Conservation (phyloP, 2,329 filamentous ascomycete species). For the Stagonosporopsis cucurbitacearum region DNA sequence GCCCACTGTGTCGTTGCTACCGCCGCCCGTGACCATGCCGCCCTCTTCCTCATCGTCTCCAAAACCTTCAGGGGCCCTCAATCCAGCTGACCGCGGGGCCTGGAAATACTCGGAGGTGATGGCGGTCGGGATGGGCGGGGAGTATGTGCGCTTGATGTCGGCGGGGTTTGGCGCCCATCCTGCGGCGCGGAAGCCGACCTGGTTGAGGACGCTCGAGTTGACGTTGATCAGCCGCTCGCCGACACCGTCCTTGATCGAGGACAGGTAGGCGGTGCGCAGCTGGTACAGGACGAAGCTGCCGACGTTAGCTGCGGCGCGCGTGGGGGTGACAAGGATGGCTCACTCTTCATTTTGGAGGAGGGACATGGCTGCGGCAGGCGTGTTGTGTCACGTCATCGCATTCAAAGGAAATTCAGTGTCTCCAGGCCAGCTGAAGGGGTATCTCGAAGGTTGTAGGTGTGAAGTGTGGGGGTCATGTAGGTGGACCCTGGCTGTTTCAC, state of each 20-base stretch:
- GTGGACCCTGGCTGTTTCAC: constrained; percentile 12
- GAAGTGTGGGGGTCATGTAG: constrained; percentile 21
- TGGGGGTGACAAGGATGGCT: constrained; percentile 18
- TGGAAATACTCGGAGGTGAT: constrained; percentile 86
- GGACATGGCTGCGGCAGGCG: constrained; percentile 45
- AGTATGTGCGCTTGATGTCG: constrained; percentile 82
- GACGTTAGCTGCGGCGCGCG: constrained; percentile 27
- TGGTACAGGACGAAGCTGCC: constrained; percentile 80
- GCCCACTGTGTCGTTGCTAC: constrained; percentile 70
- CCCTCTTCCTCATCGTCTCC: constrained; percentile 76
- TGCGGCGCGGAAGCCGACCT: constrained; percentile 80
- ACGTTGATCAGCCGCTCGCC: constrained; percentile 84
- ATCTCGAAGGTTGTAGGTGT: constrained; percentile 3
- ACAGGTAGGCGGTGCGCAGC: constrained; percentile 79
- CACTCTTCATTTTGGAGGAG: constrained; percentile 56
- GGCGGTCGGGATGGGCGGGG: constrained; percentile 82
- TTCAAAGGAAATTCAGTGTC: background rate
- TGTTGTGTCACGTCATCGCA: constrained; percentile 26
- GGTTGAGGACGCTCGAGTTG: constrained; percentile 79
- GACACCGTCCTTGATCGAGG: constrained; percentile 80
- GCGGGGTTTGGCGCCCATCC: constrained; percentile 78
- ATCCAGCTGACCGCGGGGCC: constrained; percentile 65
- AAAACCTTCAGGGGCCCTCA: constrained; percentile 61
- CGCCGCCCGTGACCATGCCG: constrained; percentile 71
- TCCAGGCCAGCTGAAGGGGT: constrained; percentile 45